Evolutionary conservation across 345 rosid genomes (phyloP).

Genomic region (Stellera chamaejasme): DNA sequence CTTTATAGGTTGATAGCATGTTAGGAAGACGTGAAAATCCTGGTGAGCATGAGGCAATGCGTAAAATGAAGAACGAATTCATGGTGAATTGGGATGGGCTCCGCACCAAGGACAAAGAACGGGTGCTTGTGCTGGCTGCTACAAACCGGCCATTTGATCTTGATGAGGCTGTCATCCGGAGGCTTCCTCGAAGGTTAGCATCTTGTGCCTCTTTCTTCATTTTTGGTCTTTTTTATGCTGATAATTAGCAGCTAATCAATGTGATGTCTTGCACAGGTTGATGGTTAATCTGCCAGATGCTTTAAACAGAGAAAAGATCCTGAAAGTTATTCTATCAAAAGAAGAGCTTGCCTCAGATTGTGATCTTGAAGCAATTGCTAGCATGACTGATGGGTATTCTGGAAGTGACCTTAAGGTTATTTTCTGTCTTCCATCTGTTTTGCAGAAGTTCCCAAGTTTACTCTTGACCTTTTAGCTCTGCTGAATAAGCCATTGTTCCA

Average conservation of each 20-base stretch:
- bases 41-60: constrained; percentile 96
- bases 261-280: constrained; percentile 36
- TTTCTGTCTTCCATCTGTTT: neutral
- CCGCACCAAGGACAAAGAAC: constrained; percentile 84
- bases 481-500: no score
- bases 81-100: constrained; percentile 97
- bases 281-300: constrained; percentile 90
- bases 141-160: constrained; percentile 93
- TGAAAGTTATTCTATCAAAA: constrained; percentile 63
- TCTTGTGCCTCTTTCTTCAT: neutral
- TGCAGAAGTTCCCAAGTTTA: neutral
- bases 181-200: constrained; percentile 75
- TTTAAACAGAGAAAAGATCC: constrained; percentile 56
- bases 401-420: constrained; percentile 87
- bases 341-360: constrained; percentile 65
- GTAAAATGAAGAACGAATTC: constrained; percentile 95
- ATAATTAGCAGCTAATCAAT: no score
- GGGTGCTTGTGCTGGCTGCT: constrained; percentile 84
- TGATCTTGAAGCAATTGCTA: constrained; percentile 70
- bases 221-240: neutral
- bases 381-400: constrained; percentile 84
- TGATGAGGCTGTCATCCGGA: constrained; percentile 91
- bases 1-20: constrained; percentile 83
- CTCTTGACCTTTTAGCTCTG: no score
- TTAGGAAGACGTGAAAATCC: constrained; percentile 93